Percentiles rank a stretch among this genome's conserved stretches.
These are phyloP conservation scores for Candida ponderosae DNA, from an alignment of 805 yeast genomes.

Conservation along the genomic window DNA sequence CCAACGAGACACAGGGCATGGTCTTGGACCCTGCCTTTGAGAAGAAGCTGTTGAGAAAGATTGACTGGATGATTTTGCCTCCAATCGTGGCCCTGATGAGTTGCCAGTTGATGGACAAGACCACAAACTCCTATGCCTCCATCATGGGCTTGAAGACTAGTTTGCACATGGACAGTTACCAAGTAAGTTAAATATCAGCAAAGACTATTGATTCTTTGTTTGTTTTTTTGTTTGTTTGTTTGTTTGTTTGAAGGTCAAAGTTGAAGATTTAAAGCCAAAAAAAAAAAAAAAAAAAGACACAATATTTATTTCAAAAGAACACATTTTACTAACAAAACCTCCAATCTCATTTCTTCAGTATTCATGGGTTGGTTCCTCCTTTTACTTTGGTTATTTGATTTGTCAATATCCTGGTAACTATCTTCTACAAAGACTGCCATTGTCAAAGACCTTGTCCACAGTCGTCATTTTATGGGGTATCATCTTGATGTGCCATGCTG, in stretches of 20 bases:
- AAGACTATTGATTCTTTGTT: too few species aligned
- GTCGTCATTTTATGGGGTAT: slow-evolving; percentile 32
- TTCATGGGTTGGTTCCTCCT: slow-evolving; percentile 37
- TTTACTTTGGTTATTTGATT: slow-evolving; percentile 38
- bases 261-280: too few species aligned
- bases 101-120: slow-evolving; percentile 34
- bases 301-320: too few species aligned
- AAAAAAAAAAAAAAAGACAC: too few species aligned
- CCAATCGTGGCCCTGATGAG: slow-evolving; percentile 26
- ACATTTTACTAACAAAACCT: too few species aligned
- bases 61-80: slow-evolving; percentile 30
- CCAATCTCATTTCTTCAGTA: too few species aligned
- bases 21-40: slow-evolving; percentile 10
- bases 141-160: slow-evolving; percentile 34
- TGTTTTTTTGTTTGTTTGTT: too few species aligned
- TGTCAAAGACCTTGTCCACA: slow-evolving; percentile 27
- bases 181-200: slow-evolving; percentile 24
- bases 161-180: slow-evolving; percentile 31
- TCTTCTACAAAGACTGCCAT: slow-evolving; percentile 33
- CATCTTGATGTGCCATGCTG: slow-evolving; percentile 24
- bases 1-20: slow-evolving; percentile 11
- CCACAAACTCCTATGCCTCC: slow-evolving; percentile 32
- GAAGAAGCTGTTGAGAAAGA: slow-evolving; percentile 26
- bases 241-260: too few species aligned
- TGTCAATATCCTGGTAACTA: slow-evolving; percentile 37